Conservation (phyloP, 1,284 basidiomycete genomes). For the Cutaneotrichosporon cyanovorans region DNA sequence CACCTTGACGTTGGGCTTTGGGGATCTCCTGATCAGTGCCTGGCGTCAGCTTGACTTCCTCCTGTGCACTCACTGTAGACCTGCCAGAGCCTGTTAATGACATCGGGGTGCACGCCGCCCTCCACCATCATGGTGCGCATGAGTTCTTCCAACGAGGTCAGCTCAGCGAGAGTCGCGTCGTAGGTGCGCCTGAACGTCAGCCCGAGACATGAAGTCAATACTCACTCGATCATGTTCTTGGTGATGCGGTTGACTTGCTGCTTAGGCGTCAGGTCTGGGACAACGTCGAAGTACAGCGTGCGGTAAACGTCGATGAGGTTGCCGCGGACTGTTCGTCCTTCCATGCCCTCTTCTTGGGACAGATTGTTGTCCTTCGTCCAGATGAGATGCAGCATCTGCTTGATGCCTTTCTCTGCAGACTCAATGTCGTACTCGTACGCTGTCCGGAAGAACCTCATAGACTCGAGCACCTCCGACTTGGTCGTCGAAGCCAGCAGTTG, state of each 20-base stretch:
- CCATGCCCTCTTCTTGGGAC: conserved; percentile 61
- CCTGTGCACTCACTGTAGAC: conserved; percentile 68
- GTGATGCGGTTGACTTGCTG: conserved; percentile 87
- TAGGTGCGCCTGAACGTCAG: conserved; percentile 62
- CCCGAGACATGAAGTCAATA: conserved; percentile 8
- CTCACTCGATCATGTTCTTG: conserved; percentile 95
- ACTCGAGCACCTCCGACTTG: conserved; percentile 88
- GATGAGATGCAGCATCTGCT: conserved; percentile 94
- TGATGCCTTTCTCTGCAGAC: conserved; percentile 68
- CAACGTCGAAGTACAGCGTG: conserved; percentile 77
- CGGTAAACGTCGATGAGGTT: conserved; percentile 86
- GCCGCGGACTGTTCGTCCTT: conserved; percentile 80
- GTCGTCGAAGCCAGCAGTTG: conserved; percentile 81
- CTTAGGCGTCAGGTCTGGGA: conserved; percentile 60
- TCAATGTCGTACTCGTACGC: conserved; percentile 76
- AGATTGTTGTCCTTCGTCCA: conserved; percentile 93
- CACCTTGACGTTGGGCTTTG: conserved; percentile 75
- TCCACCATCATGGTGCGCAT: conserved; percentile 85
- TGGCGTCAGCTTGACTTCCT: conserved; percentile 29
- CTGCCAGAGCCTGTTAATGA: conserved; percentile 87
- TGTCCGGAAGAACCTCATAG: conserved; percentile 89
- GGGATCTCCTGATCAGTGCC: conserved; percentile 68
- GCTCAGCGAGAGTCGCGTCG: conserved; percentile 83
- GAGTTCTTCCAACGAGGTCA: conserved; percentile 93
- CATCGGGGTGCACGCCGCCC: conserved; percentile 69